Evolutionary conservation across 352 stramenopile genomes (phyloP), one percentile per base, ranked within the genome.

Genomic region (Phytophthora pinifolia): DNA sequence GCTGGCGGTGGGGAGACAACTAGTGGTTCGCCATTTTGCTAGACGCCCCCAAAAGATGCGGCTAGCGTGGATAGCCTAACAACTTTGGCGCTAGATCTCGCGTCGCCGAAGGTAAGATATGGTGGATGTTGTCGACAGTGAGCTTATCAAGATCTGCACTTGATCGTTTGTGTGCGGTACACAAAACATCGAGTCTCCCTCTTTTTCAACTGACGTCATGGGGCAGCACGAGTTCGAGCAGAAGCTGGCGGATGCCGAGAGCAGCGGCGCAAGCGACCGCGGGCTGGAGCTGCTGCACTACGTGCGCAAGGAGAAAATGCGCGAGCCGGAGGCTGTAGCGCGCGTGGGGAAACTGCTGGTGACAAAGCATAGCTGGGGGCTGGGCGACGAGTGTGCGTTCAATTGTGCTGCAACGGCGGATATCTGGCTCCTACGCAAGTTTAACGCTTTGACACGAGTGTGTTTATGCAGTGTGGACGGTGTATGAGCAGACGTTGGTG

Each of bases 401-500:
- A 62, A 37, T 36, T 4, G 27, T 27, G 36, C 46, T 52, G n/a
- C 45, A 57, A 57, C 46, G 54, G 59, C 15, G 9, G 33, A 29
- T 54, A 41, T 13, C 22, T 1, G 7, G 14, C 20, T 37, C 18
- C n/a, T 15, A 38, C 8, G 9, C 7, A 15, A 9, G 31, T 68
- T 65, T 41, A 64, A 67, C 42, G 14, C 14, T 6, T 9, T 48
- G 43, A 36, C 47, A 30, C 15, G 3, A 32, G n/a, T 35, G 53
- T 36, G 43, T 61, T 22, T 45, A 43, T 46, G 39, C 43, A 82
- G 75, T 83, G 14, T 90, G 79, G 76, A 67, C 54, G n/a, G 49
- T 88, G 35, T 80, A 86, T 47, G 80, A 90, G 54, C 80, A 88
- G 29, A 76, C 77, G 29, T 76, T 88, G 12, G 25, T 88, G 15